Evolutionary conservation across 2,329 filamentous ascomycete genomes (phyloP).

Genomic region (Geosmithia putterillii): DNA sequence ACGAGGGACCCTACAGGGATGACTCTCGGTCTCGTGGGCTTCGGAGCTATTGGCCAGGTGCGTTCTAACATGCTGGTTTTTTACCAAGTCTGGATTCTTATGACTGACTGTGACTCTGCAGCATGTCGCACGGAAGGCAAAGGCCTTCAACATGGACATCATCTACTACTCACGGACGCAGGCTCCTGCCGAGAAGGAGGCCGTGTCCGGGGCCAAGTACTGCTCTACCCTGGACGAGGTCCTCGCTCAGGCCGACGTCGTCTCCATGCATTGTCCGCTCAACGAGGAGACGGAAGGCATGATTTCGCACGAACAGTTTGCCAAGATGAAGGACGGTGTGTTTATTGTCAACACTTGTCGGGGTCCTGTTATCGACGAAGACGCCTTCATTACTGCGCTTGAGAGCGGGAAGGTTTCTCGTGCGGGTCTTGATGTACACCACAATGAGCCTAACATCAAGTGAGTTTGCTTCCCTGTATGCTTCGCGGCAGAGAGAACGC

Average conservation of each 20-base stretch:
- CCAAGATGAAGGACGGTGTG: slow-evolving; percentile 31
- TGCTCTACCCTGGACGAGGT: slow-evolving; percentile 21
- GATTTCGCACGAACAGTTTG: slow-evolving; percentile 20
- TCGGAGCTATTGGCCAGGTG: slow-evolving; percentile 26
- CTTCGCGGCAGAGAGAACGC: neutral
- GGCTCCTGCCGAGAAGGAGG: slow-evolving; percentile 17
- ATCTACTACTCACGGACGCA: slow-evolving; percentile 25
- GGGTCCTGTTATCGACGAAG: slow-evolving; percentile 38
- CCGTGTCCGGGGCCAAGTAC: slow-evolving; percentile 19
- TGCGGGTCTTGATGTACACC: slow-evolving; percentile 41
- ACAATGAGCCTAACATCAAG: slow-evolving; percentile 30
- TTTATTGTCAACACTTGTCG: slow-evolving; percentile 39
- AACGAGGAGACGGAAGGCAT: slow-evolving; percentile 12
- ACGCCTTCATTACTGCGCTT: slow-evolving; percentile 31
- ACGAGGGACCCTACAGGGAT: slow-evolving; percentile 24
- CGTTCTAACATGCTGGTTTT: neutral
- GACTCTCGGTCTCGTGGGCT: slow-evolving; percentile 29
- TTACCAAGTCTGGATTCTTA: too few relatives aligned
- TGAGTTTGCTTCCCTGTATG: neutral
- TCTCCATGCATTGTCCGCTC: slow-evolving; percentile 14
- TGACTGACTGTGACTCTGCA: slow-evolving; percentile 8
- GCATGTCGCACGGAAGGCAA: slow-evolving; percentile 23
- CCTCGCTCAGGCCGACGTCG: slow-evolving; percentile 23
- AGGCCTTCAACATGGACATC: slow-evolving; percentile 25
- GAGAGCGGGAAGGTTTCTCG: slow-evolving; percentile 29